Base-by-base conservation (phyloP, 1,284 basidiomycete genomes). In the Microbotryomycetes sp. region DNA sequence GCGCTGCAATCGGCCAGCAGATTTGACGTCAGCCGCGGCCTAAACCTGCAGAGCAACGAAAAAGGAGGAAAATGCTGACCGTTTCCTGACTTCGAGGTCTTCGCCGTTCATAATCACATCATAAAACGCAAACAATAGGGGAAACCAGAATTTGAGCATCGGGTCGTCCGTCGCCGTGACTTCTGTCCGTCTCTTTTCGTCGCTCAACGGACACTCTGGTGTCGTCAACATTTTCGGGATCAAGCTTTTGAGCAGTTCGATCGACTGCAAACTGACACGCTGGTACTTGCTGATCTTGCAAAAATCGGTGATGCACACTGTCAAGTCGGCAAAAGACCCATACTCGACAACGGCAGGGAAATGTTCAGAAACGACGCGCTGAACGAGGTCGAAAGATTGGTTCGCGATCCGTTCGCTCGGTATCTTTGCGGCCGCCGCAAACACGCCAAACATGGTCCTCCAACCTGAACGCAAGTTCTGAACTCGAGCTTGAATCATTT, bases 21-120 rank as follows among this genome's bases (percentile, higher is more conserved):
- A n/a, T n/a, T n/a, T n/a, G n/a, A n/a, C n/a, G 35, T 41, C 35
- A 35, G 57, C 53, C 27, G n/a, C n/a, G 18, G 11, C 35, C 16
- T 28, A 30, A n/a, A 41, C 35, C 18, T 41, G 35, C 35, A 41
- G 27, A 50, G 23, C 24, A 52, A 15, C 3, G 45, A 41, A 50
- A 21, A 18, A 9, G 23, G 30, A 31, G n/a, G 23, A 35, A 30
- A 24, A 54, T 45, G 82, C 90, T 78, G 74, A 94, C 92, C 92
- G 76, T 74, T 91, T 83, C 65, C 97, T 85, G 60, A 99, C 93
- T 82, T 99, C 96, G 45, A 99, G 79, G 74, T 99, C 96, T 76
- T 98, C 97, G 16, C 92, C 96, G 64, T 97, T 98, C 96, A 99
- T 99, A 75, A 98, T 94, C 64, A 99, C 93, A 75, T 98, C 96